Percentiles rank a stretch among this genome's conserved stretches.
phyloP scores from a whole-genome alignment of 805 yeast species.

The Saccharomycopsis fermentans region DNA sequence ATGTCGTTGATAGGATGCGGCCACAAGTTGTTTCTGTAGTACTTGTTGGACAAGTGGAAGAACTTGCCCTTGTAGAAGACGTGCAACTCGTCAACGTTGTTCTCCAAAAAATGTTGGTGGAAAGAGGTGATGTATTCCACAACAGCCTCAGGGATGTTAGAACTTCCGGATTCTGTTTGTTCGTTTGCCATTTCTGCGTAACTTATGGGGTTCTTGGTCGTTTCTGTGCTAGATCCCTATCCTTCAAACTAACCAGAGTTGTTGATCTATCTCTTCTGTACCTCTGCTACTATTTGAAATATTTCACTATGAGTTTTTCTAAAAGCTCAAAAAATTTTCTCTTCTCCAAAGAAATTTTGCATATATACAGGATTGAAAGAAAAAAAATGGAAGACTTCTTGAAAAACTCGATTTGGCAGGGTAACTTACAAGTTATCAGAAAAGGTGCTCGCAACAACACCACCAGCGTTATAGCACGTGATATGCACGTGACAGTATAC shows the following conservation, averaged over 20 bases:
- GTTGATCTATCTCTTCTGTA: background rate
- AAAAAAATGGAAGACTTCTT: background rate
- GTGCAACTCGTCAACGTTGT: slow-evolving; percentile 34
- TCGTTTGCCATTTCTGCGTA: background rate
- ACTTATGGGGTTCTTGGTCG: background rate
- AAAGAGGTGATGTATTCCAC: slow-evolving; percentile 33
- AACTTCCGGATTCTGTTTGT: background rate
- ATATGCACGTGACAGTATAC: too few relatives aligned
- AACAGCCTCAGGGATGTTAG: slow-evolving; percentile 33
- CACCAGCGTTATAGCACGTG: too few relatives aligned
- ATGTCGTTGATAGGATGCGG: slow-evolving; percentile 36
- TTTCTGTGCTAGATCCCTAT: background rate
- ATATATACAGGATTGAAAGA: background rate
- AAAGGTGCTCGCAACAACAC: too few relatives aligned
- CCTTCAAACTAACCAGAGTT: too few relatives aligned
- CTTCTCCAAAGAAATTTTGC: background rate
- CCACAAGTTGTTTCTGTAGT: slow-evolving; percentile 34
- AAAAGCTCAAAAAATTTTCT: background rate
- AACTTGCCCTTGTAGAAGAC: slow-evolving; percentile 36
- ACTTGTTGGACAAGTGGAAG: slow-evolving; percentile 36
- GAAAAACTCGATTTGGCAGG: background rate
- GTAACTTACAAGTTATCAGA: background rate
- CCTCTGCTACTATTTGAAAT: background rate
- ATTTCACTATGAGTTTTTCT: background rate
- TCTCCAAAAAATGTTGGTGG: slow-evolving; percentile 33